Evolutionary conservation across 108 stramenopile genomes (phyloP).

Genomic region (Schizochytrium sp.): DNA sequence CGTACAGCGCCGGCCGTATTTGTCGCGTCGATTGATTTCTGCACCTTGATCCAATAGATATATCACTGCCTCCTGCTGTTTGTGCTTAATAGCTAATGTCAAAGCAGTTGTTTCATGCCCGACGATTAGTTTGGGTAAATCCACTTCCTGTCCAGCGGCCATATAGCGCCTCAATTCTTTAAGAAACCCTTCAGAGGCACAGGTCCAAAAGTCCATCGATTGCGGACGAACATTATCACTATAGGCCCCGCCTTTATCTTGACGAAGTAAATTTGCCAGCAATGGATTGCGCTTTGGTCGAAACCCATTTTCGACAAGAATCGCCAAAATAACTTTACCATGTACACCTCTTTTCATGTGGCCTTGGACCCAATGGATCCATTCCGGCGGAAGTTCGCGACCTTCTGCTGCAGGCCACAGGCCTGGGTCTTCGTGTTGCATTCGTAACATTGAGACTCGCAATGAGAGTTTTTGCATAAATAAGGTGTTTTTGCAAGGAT

Average conservation of each 20-base stretch:
- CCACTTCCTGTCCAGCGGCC: slow-evolving; percentile 68
- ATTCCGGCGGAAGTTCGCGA: slow-evolving; percentile 51
- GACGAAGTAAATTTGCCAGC: slow-evolving; percentile 64
- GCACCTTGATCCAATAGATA: slow-evolving; percentile 67
- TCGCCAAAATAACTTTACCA: slow-evolving; percentile 68
- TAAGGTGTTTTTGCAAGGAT: slow-evolving; percentile 66
- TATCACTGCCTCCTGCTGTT: slow-evolving; percentile 66
- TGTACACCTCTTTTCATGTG: slow-evolving; percentile 69
- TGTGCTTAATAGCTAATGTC: slow-evolving; percentile 67
- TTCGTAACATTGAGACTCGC: slow-evolving; percentile 5
- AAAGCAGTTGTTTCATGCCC: slow-evolving; percentile 66
- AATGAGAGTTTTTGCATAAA: slow-evolving; percentile 70
- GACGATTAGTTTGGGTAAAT: slow-evolving; percentile 62
- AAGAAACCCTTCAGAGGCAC: slow-evolving; percentile 64
- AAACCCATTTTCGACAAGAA: slow-evolving; percentile 62
- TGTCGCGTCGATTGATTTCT: slow-evolving; percentile 65
- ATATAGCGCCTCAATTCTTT: slow-evolving; percentile 73
- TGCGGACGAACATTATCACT: slow-evolving; percentile 64
- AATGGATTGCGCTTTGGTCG: slow-evolving; percentile 59
- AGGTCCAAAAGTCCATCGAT: slow-evolving; percentile 71
- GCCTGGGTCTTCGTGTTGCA: slow-evolving; percentile 60
- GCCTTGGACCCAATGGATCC: slow-evolving; percentile 71
- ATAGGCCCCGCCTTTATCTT: slow-evolving; percentile 67
- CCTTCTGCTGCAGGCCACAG: slow-evolving; percentile 44
- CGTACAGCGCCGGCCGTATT: slow-evolving; percentile 70